Percentiles rank a stretch among this genome's conserved stretches.
Conservation (phyloP, 106 monocot genomes). For the Dendrobium catenatum region DNA sequence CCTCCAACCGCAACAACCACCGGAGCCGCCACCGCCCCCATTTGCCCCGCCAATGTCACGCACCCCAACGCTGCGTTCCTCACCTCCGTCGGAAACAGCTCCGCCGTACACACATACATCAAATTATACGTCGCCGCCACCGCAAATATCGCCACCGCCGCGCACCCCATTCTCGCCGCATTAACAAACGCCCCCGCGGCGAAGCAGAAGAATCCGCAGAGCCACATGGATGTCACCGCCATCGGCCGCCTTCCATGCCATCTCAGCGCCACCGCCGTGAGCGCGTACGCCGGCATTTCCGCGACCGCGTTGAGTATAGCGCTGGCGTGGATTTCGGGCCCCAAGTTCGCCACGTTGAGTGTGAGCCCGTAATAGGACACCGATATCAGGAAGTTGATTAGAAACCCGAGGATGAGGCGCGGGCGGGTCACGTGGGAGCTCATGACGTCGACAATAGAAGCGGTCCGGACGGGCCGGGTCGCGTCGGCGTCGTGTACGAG, state of each 20-base stretch:
- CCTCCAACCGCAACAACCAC: conserved; percentile 22
- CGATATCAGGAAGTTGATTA: conserved; percentile 12
- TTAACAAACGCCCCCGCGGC: conserved; percentile 5
- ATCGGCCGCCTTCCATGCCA: conserved; percentile 14
- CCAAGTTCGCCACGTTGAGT: conserved; percentile 14
- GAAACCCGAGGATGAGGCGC: conserved; percentile 9
- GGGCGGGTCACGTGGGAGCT: conserved; percentile 1
- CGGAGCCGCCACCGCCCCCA: conserved; percentile 24
- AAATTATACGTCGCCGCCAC: conserved; percentile 36
- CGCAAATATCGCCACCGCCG: conserved; percentile 35
- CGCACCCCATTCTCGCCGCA: conserved; percentile 17
- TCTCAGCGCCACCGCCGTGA: conserved; percentile 10
- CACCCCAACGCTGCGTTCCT: conserved; percentile 30
- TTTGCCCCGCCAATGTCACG: conserved; percentile 22
- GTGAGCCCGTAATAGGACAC: conserved; percentile 22
- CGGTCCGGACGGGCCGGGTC: background rate
- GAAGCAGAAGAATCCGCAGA: conserved; percentile 11
- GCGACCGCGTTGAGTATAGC: conserved; percentile 18
- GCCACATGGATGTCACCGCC: background rate
- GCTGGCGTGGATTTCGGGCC: conserved; percentile 6
- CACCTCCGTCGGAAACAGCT: conserved; percentile 54
- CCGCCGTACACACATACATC: conserved; percentile 29
- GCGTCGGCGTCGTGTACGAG: conserved; percentile 32
- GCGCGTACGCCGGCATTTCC: conserved; percentile 22
- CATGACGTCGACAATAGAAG: conserved; percentile 13